Percentiles rank a stretch among this genome's conserved stretches.
Evolutionary conservation across 163 green algal genomes (phyloP).

Genomic region (Chlorella variabilis): DNA sequence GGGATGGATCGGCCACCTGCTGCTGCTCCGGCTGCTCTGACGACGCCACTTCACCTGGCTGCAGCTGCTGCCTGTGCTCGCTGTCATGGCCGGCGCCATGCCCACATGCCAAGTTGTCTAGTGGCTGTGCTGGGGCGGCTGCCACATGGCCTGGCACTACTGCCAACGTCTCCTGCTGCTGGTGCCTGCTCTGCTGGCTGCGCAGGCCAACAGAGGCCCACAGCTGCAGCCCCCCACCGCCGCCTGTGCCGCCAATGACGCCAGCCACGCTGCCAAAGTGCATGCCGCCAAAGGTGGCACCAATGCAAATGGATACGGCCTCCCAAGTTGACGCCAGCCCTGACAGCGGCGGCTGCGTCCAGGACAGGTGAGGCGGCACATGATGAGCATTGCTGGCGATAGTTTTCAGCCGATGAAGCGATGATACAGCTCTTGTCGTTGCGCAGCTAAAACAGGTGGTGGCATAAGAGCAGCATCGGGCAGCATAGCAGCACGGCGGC

Average conservation of each 20-base stretch:
- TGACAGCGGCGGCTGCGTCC: conserved; percentile 11
- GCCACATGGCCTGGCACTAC: neutral
- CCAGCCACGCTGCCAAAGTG: neutral
- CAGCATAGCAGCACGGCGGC: neutral
- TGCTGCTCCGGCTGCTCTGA: neutral
- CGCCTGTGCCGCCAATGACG: neutral
- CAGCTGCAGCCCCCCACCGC: conserved; percentile 9
- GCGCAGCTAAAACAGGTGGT: no score
- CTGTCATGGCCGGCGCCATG: no score
- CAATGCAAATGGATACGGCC: conserved; percentile 14
- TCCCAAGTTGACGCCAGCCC: neutral
- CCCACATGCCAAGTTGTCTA: neutral
- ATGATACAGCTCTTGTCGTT: no score
- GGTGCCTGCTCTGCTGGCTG: neutral
- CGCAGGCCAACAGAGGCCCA: neutral
- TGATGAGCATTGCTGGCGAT: neutral
- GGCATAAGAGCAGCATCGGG: neutral
- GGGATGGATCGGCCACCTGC: no score
- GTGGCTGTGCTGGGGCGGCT: neutral
- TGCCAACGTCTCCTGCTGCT: neutral
- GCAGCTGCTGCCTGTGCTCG: neutral
- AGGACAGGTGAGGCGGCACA: neutral
- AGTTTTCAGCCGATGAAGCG: no score
- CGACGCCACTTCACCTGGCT: neutral
- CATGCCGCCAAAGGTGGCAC: neutral